Conservation (phyloP, 768 basidiomycete species). For the Russula sp. region DNA sequence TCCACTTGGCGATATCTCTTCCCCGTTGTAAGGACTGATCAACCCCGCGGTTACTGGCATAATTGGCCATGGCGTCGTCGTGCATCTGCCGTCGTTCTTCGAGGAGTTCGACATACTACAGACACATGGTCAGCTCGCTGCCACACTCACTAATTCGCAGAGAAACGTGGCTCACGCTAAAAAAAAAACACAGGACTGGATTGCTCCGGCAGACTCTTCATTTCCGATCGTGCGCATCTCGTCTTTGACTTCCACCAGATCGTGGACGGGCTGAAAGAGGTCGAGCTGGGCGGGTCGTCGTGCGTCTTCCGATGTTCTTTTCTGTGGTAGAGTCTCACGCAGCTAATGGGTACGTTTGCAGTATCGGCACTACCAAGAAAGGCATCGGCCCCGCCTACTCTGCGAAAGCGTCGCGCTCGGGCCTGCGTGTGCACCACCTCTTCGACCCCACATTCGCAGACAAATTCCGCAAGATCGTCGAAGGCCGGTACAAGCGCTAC, state of each 20-base stretch:
- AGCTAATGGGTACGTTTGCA: conserved; percentile 29
- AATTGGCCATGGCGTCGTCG: conserved; percentile 93
- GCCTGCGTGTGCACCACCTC: conserved; percentile 92
- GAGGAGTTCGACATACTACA: conserved; percentile 82
- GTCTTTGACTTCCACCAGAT: conserved; percentile 99
- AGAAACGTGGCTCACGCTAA: background rate
- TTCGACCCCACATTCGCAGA: conserved; percentile 83
- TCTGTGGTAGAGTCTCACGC: background rate
- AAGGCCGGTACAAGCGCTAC: conserved; percentile 96
- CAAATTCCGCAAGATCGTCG: conserved; percentile 94
- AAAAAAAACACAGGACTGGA: conserved; percentile 56
- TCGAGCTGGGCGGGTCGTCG: conserved; percentile 89
- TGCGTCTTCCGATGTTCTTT: conserved; percentile 28
- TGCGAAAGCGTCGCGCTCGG: conserved; percentile 93
- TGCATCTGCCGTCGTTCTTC: conserved; percentile 95
- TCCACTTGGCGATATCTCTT: background rate
- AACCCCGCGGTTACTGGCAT: conserved; percentile 81
- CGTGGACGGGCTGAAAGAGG: conserved; percentile 97
- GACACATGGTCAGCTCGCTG: conserved; percentile 60
- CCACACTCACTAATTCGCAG: background rate
- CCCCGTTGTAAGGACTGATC: conserved; percentile 59
- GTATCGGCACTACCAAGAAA: conserved; percentile 96
- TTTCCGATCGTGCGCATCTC: conserved; percentile 94
- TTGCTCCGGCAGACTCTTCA: conserved; percentile 77
- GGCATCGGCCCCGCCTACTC: conserved; percentile 99